phyloP scores from a whole-genome alignment of 345 rosid species.

The Eucalyptus dawsonii region DNA sequence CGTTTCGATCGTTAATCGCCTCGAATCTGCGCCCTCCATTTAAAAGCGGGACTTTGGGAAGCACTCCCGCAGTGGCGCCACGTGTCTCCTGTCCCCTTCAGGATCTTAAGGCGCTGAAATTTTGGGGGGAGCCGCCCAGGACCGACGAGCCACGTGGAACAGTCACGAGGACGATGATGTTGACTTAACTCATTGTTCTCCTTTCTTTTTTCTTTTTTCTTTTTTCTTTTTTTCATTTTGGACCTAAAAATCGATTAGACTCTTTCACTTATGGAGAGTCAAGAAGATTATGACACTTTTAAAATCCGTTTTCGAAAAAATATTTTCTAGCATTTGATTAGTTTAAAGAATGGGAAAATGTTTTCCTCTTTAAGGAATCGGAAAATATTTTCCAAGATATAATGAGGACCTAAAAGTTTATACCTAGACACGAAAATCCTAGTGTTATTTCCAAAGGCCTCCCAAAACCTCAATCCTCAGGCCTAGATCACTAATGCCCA shows the following conservation, averaged over 20 bases:
- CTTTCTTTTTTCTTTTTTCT: rapidly evolving
- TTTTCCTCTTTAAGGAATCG: too few relatives aligned
- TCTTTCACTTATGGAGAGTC: neutral
- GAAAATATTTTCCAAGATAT: too few relatives aligned
- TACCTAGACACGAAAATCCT: too few relatives aligned
- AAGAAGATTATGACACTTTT: too few relatives aligned
- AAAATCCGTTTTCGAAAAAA: neutral
- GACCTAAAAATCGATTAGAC: neutral
- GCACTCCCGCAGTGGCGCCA: neutral
- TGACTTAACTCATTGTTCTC: neutral
- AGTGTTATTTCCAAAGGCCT: too few relatives aligned
- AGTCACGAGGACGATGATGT: neutral
- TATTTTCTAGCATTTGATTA: too few relatives aligned
- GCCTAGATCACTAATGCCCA: too few relatives aligned
- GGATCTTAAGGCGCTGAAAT: neutral
- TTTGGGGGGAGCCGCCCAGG: neutral
- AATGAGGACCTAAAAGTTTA: too few relatives aligned
- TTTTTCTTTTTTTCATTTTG: neutral
- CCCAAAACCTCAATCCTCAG: too few relatives aligned
- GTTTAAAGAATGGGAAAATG: too few relatives aligned
- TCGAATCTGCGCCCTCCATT: neutral
- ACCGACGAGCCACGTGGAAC: neutral
- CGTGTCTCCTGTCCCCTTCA: neutral
- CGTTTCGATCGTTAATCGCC: neutral
- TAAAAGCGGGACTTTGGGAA: neutral